Percentiles rank a stretch among this genome's conserved stretches.
Evolutionary conservation across 768 basidiomycete species (phyloP).

Genomic region (Amanita polypyramis): DNA sequence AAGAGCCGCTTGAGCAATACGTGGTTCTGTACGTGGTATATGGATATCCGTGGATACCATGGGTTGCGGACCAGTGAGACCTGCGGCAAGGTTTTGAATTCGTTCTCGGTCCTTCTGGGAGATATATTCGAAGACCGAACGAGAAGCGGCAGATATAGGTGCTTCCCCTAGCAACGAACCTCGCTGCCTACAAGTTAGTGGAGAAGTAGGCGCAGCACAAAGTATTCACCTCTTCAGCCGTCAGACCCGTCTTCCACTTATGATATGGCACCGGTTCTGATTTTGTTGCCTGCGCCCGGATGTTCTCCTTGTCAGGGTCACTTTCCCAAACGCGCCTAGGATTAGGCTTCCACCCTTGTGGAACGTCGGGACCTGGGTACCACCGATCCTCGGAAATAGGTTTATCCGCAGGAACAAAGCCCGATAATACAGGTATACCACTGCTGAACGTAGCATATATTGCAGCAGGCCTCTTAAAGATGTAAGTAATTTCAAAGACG

Average conservation of each 20-base stretch:
- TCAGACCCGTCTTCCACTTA: too few relatives aligned
- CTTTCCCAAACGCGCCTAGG: slow-evolving; percentile 63
- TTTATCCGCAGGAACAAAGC: slow-evolving; percentile 62
- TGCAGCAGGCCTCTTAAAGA: slow-evolving; percentile 23
- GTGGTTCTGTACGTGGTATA: slow-evolving; percentile 57
- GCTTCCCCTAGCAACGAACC: slow-evolving; percentile 79
- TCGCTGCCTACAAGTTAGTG: slow-evolving; percentile 37
- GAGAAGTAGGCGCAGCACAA: neutral
- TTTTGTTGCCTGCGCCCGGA: slow-evolving; percentile 14
- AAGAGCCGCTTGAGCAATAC: slow-evolving; percentile 79
- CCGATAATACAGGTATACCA: slow-evolving; percentile 60
- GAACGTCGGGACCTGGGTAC: too few relatives aligned
- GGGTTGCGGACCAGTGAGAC: slow-evolving; percentile 13
- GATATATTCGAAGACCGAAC: slow-evolving; percentile 90
- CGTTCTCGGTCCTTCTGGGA: slow-evolving; percentile 89
- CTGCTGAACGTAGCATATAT: slow-evolving; percentile 49
- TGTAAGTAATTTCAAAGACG: slow-evolving; percentile 13
- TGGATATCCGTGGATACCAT: slow-evolving; percentile 19
- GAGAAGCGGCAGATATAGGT: slow-evolving; percentile 52
- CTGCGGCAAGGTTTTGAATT: slow-evolving; percentile 47
- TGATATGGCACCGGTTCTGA: neutral
- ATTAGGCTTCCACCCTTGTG: slow-evolving; percentile 63
- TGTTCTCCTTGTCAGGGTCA: slow-evolving; percentile 38
- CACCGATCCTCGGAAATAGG: slow-evolving; percentile 31
- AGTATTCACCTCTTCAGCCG: too few relatives aligned